These are phyloP conservation scores for Arachis hypogaea DNA, from an alignment of 306 rosid species.

Conservation along the genomic window DNA sequence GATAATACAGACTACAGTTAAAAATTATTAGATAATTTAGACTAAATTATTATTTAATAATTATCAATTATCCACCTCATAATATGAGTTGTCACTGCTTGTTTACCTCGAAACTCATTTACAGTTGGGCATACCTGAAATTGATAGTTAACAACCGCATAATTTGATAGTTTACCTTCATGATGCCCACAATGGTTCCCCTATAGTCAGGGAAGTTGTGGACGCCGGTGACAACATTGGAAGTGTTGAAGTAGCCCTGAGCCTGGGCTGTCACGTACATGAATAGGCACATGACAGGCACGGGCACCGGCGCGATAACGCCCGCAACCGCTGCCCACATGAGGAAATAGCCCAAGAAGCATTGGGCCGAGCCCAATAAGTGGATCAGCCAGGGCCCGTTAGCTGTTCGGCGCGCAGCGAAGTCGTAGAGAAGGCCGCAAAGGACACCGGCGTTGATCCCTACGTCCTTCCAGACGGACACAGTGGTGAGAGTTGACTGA, in stretches of 20 bases:
- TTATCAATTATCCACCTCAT: no score
- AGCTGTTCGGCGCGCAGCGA: slow-evolving; percentile 6
- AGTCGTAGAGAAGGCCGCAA: slow-evolving; percentile 63
- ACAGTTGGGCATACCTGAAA: no score
- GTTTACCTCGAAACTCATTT: no score
- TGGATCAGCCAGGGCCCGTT: slow-evolving; percentile 73
- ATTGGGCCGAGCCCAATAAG: slow-evolving; percentile 61
- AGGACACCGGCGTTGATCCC: slow-evolving; percentile 75
- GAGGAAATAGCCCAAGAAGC: slow-evolving; percentile 74
- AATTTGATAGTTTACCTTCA: slow-evolving; percentile 57
- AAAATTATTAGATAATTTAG: no score
- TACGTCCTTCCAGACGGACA: slow-evolving; percentile 83
- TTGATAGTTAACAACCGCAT: no score
- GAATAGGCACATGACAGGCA: slow-evolving; percentile 64
- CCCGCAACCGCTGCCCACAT: slow-evolving; percentile 83
- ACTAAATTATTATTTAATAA: no score
- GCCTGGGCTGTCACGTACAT: slow-evolving; percentile 58
- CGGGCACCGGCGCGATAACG: slow-evolving; percentile 56
- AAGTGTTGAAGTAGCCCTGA: slow-evolving; percentile 76
- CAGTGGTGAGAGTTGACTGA: slow-evolving; percentile 82
- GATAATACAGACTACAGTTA: no score
- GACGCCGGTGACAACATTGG: slow-evolving; percentile 74
- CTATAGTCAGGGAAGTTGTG: slow-evolving; percentile 57
- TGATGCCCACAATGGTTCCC: slow-evolving; percentile 84
- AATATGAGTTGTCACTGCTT: no score